Percentiles rank a stretch among this genome's conserved stretches.
phyloP scores from a whole-genome alignment of 257 asterid genomes.

The Fraxinus cuspidata region DNA sequence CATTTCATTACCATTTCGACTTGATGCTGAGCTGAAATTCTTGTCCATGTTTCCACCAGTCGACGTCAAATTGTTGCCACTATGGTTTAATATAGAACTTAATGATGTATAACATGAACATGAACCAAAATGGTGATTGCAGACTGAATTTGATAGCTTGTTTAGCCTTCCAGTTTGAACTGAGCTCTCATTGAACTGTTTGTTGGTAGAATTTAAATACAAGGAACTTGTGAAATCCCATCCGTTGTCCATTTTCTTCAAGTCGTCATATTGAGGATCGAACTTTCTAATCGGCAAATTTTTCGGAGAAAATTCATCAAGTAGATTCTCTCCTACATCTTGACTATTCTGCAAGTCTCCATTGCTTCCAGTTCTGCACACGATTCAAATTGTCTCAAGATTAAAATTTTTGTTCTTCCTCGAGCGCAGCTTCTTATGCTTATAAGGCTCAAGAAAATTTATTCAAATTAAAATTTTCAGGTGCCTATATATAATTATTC shows the following conservation, averaged over 20 bases:
- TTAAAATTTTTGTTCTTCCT: too few relatives aligned
- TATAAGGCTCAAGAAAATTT: not conserved
- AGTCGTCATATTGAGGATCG: not conserved
- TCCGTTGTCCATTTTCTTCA: not conserved
- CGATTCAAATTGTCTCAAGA: not conserved
- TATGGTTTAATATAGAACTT: not conserved
- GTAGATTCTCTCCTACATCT: not conserved
- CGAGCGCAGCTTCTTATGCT: too few relatives aligned
- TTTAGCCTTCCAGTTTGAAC: not conserved
- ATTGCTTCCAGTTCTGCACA: not conserved
- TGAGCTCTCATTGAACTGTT: not conserved
- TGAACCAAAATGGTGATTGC: not conserved
- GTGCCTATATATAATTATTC: too few relatives aligned
- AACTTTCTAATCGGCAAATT: not conserved
- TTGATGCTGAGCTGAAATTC: not conserved
- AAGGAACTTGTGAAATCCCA: not conserved
- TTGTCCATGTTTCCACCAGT: not conserved
- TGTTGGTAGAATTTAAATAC: not conserved
- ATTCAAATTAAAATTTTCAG: too few relatives aligned
- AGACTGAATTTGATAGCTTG: not conserved
- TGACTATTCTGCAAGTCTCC: not conserved
- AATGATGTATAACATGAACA: not conserved
- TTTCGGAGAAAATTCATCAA: not conserved
- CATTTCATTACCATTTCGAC: conserved; percentile 1
- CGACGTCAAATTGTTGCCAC: not conserved